phyloP scores from a whole-genome alignment of 83 land plant genomes.

The Diphasiastrum complanatum region DNA sequence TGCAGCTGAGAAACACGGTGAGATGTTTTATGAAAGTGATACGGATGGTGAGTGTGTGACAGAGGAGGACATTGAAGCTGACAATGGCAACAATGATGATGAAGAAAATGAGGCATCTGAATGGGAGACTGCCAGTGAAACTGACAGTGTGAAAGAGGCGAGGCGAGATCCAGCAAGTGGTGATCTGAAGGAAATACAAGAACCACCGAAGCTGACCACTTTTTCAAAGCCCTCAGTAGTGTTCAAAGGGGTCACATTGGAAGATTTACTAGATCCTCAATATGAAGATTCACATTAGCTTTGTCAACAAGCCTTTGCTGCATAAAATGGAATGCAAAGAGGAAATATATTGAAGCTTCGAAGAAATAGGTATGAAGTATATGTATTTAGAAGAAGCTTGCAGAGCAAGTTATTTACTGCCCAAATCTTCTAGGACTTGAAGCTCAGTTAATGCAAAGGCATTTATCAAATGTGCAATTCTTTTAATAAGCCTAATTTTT shows the following conservation, averaged over 20 bases:
- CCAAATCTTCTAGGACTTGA: too few relatives aligned
- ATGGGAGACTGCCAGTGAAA: conserved; percentile 43
- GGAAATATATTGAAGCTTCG: too few relatives aligned
- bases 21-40: conserved; percentile 23
- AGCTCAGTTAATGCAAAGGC: too few relatives aligned
- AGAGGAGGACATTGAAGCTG: conserved; percentile 8
- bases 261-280: conserved; percentile 36
- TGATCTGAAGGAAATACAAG: conserved; percentile 14
- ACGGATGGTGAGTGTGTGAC: conserved; percentile 18
- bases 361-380: too few relatives aligned
- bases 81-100: conserved; percentile 2
- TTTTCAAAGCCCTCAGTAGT: conserved; percentile 3
- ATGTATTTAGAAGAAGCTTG: too few relatives aligned
- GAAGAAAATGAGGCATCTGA: conserved; percentile 35
- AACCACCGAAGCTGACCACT: conserved; percentile 5
- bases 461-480: too few relatives aligned
- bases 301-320: too few relatives aligned
- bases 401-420: too few relatives aligned
- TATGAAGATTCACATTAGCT: conserved; percentile 26
- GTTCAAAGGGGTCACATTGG: conserved; percentile 30
- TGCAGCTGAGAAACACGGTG: conserved; percentile 84
- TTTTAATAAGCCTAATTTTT: too few relatives aligned
- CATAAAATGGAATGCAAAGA: too few relatives aligned
- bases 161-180: background rate
- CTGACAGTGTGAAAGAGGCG: conserved; percentile 13